Evolutionary conservation across 768 basidiomycete genomes (phyloP), one percentile per base, ranked within the genome.

Genomic region (Termitomyces eurrhizus): DNA sequence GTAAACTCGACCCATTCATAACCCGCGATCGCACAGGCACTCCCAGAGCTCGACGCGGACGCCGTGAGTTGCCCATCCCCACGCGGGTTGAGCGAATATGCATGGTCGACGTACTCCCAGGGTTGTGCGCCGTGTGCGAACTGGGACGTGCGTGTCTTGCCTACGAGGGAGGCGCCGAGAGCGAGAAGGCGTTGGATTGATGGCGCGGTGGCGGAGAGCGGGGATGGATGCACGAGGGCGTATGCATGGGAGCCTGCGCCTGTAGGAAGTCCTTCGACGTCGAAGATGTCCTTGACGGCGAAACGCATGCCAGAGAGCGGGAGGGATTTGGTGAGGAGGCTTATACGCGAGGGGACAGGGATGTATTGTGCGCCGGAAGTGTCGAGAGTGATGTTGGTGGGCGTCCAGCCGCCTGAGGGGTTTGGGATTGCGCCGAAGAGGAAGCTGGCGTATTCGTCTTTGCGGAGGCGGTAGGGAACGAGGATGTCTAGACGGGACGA

Each of bases 121-220:
- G 76, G 76, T 21, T 72, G 62, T 0, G 75, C 75, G 2, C 79
- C 80, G 64, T 80, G 80, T n/a, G 79, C 80, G 62, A 82, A 82
- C 63, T 81, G 80, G 0, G 80, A 79, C 9, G 80, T 80, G 59
- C 80, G 81, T 8, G 79, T 78, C 67, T 84, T 86, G 39, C 83
- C 83, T 2, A 86, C 75, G 62, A 84, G 70, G 12, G 78, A 69
- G 18, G 80, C 80, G 26, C 84, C 84, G 42, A 78, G 74, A 52
- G 76, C 73, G 35, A 82, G 64, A 5, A 86, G 75, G 16, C 71
- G 74, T 63, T 78, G 74, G 18, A 86, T 67, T 0, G 80, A 74
- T 5, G 77, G 72, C 7, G 81, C 80, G 0, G 73, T 76, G 4
- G 42, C 52, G 35, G 69, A 67, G 32, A 42, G 42, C n/a, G 75